Conservation (phyloP, 2,329 filamentous ascomycete species). For the Talaromyces piceae region DNA sequence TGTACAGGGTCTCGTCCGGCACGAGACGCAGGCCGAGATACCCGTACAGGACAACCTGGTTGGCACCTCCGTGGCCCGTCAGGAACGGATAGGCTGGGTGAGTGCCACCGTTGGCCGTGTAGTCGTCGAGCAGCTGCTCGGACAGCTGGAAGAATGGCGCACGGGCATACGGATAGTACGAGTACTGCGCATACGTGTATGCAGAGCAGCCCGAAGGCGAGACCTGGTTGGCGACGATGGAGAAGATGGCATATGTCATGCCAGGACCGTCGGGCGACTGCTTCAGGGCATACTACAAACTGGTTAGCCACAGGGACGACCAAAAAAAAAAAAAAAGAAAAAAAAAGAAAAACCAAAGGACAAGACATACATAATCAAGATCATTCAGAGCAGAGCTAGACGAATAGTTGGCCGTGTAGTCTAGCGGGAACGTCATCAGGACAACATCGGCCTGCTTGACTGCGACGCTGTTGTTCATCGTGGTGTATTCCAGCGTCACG, state of each 20-base stretch:
- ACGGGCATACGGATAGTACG: conserved; percentile 56
- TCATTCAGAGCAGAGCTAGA: conserved; percentile 46
- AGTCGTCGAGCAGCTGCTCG: conserved; percentile 59
- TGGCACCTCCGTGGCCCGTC: conserved; percentile 62
- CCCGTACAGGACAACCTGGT: conserved; percentile 60
- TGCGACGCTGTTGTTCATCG: conserved; percentile 58
- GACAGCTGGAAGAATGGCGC: conserved; percentile 65
- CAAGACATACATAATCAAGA: conserved; percentile 50
- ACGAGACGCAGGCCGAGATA: conserved; percentile 58
- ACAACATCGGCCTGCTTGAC: conserved; percentile 68
- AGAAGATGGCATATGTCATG: conserved; percentile 67
- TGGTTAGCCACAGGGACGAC: neutral
- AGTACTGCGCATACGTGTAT: conserved; percentile 60
- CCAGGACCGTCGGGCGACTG: conserved; percentile 62
- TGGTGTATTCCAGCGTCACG: conserved; percentile 57
- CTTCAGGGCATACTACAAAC: conserved; percentile 54
- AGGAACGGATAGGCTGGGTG: conserved; percentile 65
- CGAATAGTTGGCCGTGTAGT: conserved; percentile 50
- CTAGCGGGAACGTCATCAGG: conserved; percentile 57
- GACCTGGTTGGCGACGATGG: conserved; percentile 58
- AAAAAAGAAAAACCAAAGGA: neutral
- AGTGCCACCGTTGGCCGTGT: conserved; percentile 54
- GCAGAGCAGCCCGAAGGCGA: conserved; percentile 60
- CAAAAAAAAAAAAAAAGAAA: neutral
- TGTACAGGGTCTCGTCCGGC: conserved; percentile 50